Conservation (phyloP, 371 early-diverging fungal species). For the Mucor plumbeus region DNA sequence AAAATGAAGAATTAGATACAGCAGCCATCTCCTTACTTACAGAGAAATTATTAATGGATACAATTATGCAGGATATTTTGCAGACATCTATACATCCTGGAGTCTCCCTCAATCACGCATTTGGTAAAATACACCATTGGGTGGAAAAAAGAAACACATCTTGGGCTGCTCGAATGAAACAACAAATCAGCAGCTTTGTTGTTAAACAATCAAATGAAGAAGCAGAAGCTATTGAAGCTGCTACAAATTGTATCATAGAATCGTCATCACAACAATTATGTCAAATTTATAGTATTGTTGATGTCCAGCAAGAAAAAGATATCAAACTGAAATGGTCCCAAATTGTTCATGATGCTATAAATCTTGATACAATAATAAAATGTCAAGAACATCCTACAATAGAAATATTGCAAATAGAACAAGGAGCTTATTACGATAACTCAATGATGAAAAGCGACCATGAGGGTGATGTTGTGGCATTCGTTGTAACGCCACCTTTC, state of each 20-base stretch:
- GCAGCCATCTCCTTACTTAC: conserved; percentile 24
- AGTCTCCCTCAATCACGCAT: conserved; percentile 38
- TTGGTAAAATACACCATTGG: conserved; percentile 36
- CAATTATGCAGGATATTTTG: conserved; percentile 28
- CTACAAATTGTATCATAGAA: conserved; percentile 23
- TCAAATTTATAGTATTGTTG: background rate
- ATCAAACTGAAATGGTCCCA: background rate
- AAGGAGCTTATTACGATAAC: conserved; percentile 28
- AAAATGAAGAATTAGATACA: conserved; percentile 16
- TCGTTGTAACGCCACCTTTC: conserved; percentile 39
- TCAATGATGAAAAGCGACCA: conserved; percentile 26
- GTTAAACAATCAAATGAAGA: conserved; percentile 31
- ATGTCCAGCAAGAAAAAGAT: conserved; percentile 10
- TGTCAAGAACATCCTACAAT: conserved; percentile 34
- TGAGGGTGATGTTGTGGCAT: conserved; percentile 19
- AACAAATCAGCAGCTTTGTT: conserved; percentile 40
- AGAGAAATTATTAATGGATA: conserved; percentile 36
- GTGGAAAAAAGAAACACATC: conserved; percentile 31
- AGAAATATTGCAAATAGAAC: conserved; percentile 26
- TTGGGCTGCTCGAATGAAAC: conserved; percentile 45
- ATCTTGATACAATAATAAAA: conserved; percentile 37
- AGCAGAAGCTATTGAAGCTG: conserved; percentile 22
- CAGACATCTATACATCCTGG: conserved; percentile 40
- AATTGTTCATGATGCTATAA: conserved; percentile 28
- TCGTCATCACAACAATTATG: conserved; percentile 9